phyloP scores from a whole-genome alignment of 1,284 basidiomycete genomes.

The Cryptococcus jaspeensis region DNA sequence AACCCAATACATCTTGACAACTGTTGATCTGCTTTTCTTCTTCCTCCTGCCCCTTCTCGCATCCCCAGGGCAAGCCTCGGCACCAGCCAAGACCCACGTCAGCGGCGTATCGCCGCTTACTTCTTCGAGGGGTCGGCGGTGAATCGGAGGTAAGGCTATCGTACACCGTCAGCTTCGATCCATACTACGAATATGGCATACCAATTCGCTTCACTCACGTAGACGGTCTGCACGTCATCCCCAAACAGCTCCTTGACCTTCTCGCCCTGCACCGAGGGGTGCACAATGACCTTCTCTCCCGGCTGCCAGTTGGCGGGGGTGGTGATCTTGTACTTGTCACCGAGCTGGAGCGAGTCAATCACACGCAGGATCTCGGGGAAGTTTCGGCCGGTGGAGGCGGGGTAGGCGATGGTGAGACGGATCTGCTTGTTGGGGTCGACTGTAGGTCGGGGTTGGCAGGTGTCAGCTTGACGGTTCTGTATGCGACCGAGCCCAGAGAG shows the following conservation, averaged over 20 bases:
- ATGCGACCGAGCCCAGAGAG: no score
- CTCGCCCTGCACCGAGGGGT: conserved; percentile 79
- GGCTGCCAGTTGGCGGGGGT: conserved; percentile 19
- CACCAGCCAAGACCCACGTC: no score
- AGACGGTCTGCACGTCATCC: conserved; percentile 53
- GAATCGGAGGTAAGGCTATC: conserved; percentile 56
- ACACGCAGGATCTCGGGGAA: conserved; percentile 81
- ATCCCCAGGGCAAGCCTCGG: no score
- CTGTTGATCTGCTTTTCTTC: no score
- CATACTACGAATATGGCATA: no score
- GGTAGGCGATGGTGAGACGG: conserved; percentile 86
- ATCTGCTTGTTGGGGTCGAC: conserved; percentile 89
- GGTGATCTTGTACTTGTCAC: conserved; percentile 70
- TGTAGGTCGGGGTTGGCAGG: conserved; percentile 5
- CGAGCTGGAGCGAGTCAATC: conserved; percentile 84
- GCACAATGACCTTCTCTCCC: conserved; percentile 70
- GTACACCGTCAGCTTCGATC: neutral
- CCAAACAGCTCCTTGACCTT: conserved; percentile 73
- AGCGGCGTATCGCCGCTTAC: conserved; percentile 3
- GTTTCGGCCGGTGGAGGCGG: conserved; percentile 70
- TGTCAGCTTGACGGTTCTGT: neutral
- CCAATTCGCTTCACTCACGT: no score
- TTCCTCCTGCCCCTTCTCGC: no score
- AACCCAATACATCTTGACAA: no score
- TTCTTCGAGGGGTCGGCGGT: conserved; percentile 49